phyloP scores from a whole-genome alignment of 2,329 filamentous ascomycete genomes.

The Aspergillus novoparasiticus region DNA sequence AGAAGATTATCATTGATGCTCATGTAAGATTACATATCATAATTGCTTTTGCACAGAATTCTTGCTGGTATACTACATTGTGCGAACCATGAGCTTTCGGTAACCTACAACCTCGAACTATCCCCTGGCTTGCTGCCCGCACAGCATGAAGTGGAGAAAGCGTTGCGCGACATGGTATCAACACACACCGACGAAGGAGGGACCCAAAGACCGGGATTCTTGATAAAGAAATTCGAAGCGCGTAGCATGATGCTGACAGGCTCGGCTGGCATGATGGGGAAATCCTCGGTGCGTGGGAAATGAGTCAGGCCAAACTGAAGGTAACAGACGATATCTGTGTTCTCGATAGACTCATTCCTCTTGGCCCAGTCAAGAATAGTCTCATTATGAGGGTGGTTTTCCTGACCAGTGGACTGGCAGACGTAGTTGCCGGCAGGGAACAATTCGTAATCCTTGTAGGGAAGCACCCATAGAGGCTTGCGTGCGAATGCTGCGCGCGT shows the following conservation, averaged over 20 bases:
- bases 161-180: slow-evolving; percentile 3
- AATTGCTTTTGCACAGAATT: not conserved
- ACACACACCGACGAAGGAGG: slow-evolving; percentile 36
- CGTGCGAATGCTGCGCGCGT: slow-evolving; percentile 62
- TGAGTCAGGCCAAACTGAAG: slow-evolving; percentile 63
- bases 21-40: not conserved
- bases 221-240: slow-evolving; percentile 61
- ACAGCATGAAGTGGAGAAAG: not conserved
- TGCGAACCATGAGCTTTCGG: not conserved
- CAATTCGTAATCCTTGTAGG: slow-evolving; percentile 60
- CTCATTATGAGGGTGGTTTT: slow-evolving; percentile 45
- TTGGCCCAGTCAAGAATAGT: slow-evolving; percentile 42
- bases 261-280: slow-evolving; percentile 63
- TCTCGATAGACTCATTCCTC: slow-evolving; percentile 56
- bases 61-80: not conserved
- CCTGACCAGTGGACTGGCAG: slow-evolving; percentile 56
- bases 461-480: slow-evolving; percentile 61
- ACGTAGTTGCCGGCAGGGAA: slow-evolving; percentile 64
- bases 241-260: slow-evolving; percentile 60
- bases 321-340: slow-evolving; percentile 60
- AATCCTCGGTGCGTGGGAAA: slow-evolving; percentile 54
- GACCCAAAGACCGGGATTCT: slow-evolving; percentile 62
- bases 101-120: not conserved
- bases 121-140: not conserved
- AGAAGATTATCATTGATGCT: not conserved